These are phyloP conservation scores for Fusarium sp. DNA, from an alignment of 2,329 filamentous ascomycete species.

Conservation along the genomic window DNA sequence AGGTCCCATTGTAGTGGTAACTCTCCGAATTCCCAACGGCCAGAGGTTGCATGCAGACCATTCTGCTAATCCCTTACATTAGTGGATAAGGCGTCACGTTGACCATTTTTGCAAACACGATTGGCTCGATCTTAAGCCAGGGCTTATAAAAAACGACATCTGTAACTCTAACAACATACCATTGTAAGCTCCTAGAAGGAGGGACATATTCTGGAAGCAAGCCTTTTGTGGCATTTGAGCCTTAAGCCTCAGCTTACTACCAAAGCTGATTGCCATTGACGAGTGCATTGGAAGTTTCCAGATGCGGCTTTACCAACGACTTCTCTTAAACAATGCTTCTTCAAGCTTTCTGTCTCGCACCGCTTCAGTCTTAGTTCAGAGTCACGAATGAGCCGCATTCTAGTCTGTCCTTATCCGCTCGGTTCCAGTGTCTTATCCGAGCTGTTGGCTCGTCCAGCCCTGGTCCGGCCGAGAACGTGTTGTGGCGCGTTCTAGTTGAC, in stretches of 20 bases:
- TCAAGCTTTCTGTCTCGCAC: neutral
- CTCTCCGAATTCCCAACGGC: neutral
- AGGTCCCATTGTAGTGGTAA: too few relatives aligned
- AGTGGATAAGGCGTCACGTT: neutral
- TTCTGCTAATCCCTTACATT: neutral
- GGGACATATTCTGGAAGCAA: neutral
- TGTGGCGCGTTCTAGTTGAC: slow-evolving; percentile 21
- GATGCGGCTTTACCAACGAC: neutral
- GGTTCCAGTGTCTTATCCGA: neutral
- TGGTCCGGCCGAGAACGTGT: slow-evolving; percentile 17
- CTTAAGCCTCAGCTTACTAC: neutral
- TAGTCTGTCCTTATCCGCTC: neutral
- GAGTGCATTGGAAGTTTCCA: slow-evolving; percentile 4
- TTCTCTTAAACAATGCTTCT: neutral
- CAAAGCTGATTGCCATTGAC: neutral
- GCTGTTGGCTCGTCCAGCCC: neutral
- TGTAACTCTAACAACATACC: neutral
- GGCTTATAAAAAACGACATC: neutral
- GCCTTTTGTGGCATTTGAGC: neutral
- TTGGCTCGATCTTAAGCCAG: neutral
- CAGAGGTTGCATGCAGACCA: neutral
- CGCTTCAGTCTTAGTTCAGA: neutral
- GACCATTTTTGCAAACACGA: neutral
- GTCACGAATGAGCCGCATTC: slow-evolving; percentile 7
- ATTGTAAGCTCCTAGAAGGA: neutral